These are phyloP conservation scores for Pseudogymnoascus sp. DNA, from an alignment of 2,329 filamentous ascomycete species.

Conservation along the genomic window DNA sequence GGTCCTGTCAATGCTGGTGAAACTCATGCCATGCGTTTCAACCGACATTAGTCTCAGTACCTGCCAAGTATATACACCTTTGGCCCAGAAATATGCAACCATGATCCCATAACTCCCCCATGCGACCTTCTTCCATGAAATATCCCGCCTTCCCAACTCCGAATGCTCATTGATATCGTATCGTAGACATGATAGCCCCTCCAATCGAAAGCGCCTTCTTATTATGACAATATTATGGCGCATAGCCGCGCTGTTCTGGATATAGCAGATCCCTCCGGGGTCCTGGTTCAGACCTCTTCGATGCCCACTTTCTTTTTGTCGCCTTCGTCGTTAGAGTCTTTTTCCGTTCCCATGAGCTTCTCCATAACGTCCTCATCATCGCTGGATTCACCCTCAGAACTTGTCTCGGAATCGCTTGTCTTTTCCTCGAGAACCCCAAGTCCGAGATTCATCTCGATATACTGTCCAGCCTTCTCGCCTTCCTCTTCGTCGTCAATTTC, in stretches of 20 bases:
- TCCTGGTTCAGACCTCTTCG: not conserved
- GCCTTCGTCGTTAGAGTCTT: not conserved
- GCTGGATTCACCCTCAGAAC: conserved; percentile 6
- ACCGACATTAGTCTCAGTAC: not conserved
- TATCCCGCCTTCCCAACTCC: not conserved
- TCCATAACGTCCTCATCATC: conserved; percentile 10
- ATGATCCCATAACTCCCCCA: not conserved
- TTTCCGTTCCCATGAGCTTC: conserved; percentile 7
- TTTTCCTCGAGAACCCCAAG: conserved; percentile 19
- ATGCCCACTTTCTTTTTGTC: conserved; percentile 1
- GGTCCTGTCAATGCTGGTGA: not conserved
- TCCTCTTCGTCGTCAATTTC: conserved; percentile 9
- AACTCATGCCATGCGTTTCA: not conserved
- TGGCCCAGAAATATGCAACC: not conserved
- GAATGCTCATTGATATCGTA: conserved; percentile 1
- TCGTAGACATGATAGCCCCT: not conserved
- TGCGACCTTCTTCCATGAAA: not conserved
- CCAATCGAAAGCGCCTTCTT: not conserved
- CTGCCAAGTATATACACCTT: not conserved
- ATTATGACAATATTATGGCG: conserved; percentile 2
- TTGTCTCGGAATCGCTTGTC: conserved; percentile 10
- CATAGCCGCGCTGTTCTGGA: not conserved
- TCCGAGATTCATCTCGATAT: conserved; percentile 18
- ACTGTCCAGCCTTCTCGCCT: conserved; percentile 9
- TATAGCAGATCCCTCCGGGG: not conserved